Percentiles rank a stretch among this genome's conserved stretches.
Conservation (phyloP, 257 asterid genomes). For the Nicotiana tomentosiformis region DNA sequence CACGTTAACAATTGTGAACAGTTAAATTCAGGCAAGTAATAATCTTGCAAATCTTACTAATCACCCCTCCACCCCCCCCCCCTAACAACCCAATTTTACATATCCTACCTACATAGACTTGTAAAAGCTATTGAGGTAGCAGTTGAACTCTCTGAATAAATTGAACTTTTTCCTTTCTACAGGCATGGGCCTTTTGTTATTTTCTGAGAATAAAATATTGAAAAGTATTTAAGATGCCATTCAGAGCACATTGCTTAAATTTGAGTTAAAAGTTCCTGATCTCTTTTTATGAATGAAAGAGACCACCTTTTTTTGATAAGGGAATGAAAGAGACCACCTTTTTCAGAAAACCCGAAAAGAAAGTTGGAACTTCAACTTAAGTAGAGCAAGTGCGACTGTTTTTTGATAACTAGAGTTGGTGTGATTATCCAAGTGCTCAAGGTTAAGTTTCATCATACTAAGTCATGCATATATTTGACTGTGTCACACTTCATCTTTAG, state of each 20-base stretch:
- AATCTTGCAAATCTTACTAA: background rate
- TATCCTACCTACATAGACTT: background rate
- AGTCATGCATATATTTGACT: background rate
- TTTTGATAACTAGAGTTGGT: background rate
- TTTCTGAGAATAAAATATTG: background rate
- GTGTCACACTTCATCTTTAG: background rate
- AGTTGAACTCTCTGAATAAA: background rate
- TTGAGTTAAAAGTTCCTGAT: background rate
- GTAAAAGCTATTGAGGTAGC: background rate
- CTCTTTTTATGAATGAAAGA: background rate
- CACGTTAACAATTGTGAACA: background rate
- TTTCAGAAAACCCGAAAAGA: background rate
- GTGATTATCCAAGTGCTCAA: background rate
- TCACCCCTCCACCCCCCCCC: background rate
- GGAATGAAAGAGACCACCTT: background rate
- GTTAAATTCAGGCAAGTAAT: background rate
- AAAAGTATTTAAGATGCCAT: background rate
- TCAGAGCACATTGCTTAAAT: background rate
- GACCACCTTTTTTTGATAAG: background rate
- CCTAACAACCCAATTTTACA: background rate
- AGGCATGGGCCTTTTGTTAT: background rate
- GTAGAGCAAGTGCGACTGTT: background rate
- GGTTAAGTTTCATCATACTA: background rate
- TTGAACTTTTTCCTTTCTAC: background rate
- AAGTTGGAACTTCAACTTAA: background rate